Percentiles rank a stretch among this genome's conserved stretches.
Evolutionary conservation across 108 stramenopile genomes (phyloP).

Genomic region (Fragilaria crotonensis): DNA sequence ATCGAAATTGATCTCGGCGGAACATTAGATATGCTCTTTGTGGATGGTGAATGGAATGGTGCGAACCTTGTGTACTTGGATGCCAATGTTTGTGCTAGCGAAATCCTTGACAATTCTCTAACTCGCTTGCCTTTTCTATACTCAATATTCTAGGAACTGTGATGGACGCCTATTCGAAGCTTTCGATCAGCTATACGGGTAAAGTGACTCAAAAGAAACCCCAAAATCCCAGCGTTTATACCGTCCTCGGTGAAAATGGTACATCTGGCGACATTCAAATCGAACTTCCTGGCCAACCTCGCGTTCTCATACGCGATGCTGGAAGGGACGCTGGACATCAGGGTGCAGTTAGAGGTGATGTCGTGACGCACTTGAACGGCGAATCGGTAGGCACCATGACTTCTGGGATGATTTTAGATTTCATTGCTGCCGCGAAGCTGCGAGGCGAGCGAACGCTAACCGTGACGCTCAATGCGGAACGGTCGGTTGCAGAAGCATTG

Average conservation of each 20-base stretch:
- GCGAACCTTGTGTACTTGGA: too few species aligned
- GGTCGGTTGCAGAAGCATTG: neutral
- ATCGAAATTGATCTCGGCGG: constrained; percentile 17
- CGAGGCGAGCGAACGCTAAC: neutral
- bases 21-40: constrained; percentile 33
- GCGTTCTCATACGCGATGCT: constrained; percentile 36
- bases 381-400: neutral
- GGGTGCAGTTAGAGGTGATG: constrained; percentile 66
- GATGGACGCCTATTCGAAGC: constrained; percentile 48
- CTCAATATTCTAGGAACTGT: constrained; percentile 48
- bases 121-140: too few species aligned
- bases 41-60: constrained; percentile 53
- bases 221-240: constrained; percentile 16
- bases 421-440: neutral
- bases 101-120: too few species aligned
- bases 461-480: neutral
- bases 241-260: neutral
- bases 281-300: constrained; percentile 10
- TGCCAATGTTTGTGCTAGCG: too few species aligned
- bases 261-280: constrained; percentile 10
- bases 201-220: constrained; percentile 27
- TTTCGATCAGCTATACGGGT: constrained; percentile 20
- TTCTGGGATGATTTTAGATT: neutral
- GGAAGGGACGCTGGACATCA: constrained; percentile 49
- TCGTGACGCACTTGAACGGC: constrained; percentile 59